Evolutionary conservation across 1,284 basidiomycete genomes (phyloP).

Genomic region (Sporisorium iseilematis-ciliati): DNA sequence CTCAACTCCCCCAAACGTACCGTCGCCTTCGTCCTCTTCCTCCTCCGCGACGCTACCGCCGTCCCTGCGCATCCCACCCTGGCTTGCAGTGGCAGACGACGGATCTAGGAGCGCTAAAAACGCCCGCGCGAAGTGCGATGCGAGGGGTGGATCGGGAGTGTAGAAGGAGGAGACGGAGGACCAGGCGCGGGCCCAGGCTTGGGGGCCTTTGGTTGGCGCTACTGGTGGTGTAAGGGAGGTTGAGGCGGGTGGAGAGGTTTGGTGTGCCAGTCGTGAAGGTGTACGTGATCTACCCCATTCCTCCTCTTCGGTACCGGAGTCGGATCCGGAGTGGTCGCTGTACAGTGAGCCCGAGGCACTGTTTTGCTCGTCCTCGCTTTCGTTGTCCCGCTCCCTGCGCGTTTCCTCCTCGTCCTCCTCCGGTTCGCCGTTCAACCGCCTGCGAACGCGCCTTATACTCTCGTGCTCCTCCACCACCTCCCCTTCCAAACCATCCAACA

Average conservation of each 20-base stretch:
- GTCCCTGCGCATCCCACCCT: not conserved
- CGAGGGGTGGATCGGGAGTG: constrained; percentile 8
- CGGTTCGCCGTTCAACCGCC: constrained; percentile 7
- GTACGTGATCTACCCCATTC: constrained; percentile 14
- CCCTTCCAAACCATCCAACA: not conserved
- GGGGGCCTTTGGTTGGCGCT: constrained; percentile 7
- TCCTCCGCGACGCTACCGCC: too few relatives aligned
- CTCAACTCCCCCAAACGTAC: constrained; percentile 3
- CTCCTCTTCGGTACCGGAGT: not conserved
- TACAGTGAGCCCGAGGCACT: constrained; percentile 17
- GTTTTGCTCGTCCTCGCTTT: not conserved
- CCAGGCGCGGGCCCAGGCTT: constrained; percentile 29
- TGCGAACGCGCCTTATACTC: constrained; percentile 2
- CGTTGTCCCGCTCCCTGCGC: not conserved
- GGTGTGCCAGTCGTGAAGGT: not conserved
- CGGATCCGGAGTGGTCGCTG: not conserved
- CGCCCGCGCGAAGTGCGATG: constrained; percentile 14
- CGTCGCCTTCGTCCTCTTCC: not conserved
- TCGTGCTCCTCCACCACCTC: constrained; percentile 13
- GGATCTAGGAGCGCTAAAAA: constrained; percentile 15
- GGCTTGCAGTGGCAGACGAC: not conserved
- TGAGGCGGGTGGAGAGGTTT: not conserved
- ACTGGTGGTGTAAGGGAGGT: not conserved
- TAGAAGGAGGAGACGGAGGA: constrained; percentile 11
- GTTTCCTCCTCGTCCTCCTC: not conserved